Conservation (phyloP, 805 yeast genomes). For the Candida jianshihensis region DNA sequence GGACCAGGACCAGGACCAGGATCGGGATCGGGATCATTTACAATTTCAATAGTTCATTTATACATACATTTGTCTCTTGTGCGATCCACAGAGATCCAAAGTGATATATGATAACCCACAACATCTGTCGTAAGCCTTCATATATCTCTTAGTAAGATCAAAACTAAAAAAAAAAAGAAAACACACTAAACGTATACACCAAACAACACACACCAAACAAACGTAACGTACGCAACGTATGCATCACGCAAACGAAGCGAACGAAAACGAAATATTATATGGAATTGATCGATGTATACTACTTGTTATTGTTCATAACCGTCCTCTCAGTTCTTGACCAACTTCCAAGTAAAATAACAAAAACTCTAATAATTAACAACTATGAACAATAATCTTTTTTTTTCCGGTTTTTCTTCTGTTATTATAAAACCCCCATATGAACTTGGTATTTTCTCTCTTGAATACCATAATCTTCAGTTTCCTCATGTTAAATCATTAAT, state of each 20-base stretch:
- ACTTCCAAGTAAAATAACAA: no score
- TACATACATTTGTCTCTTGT: no score
- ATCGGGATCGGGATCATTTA: no score
- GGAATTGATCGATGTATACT: neutral
- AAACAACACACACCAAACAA: neutral
- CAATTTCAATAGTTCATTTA: no score
- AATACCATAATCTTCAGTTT: neutral
- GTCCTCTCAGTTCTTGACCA: no score
- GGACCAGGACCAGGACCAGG: no score
- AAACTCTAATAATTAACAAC: conserved; percentile 1
- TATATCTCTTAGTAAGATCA: no score
- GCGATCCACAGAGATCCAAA: no score
- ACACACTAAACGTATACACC: conserved; percentile 2
- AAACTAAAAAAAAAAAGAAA: no score
- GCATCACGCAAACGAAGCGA: neutral
- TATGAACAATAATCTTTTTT: neutral
- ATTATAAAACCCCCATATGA: neutral
- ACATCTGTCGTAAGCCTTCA: neutral
- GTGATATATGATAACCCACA: neutral
- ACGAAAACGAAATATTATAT: neutral
- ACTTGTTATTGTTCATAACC: no score
- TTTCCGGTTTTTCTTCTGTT: neutral
- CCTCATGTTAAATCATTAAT: neutral
- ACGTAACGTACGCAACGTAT: conserved; percentile 2
- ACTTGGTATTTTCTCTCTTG: neutral